Percentiles rank a stretch among this genome's conserved stretches.
phyloP scores from a whole-genome alignment of 495 filamentous ascomycete species.

The Daldinia childiae region DNA sequence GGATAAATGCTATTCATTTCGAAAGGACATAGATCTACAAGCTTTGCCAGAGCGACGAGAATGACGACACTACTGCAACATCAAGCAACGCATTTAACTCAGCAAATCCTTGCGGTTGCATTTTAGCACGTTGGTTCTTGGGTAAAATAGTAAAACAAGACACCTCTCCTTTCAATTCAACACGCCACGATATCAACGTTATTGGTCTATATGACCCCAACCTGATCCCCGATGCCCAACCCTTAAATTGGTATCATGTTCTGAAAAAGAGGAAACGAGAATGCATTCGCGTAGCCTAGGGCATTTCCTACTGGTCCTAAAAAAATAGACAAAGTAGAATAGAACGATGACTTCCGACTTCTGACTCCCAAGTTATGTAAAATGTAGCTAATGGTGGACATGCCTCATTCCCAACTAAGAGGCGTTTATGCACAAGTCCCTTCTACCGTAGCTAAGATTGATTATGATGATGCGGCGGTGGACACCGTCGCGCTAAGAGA shows the following conservation, averaged over 20 bases:
- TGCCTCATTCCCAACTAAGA: neutral
- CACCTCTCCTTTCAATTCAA: conserved; percentile 19
- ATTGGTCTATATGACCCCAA: conserved; percentile 3
- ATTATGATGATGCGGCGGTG: conserved; percentile 1
- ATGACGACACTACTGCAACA: neutral
- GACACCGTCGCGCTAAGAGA: conserved; percentile 63
- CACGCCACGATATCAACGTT: conserved; percentile 14
- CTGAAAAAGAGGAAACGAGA: conserved; percentile 1
- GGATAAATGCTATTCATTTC: neutral
- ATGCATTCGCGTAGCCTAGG: neutral
- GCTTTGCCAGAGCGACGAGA: neutral
- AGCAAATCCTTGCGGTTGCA: neutral
- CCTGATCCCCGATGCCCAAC: conserved; percentile 14
- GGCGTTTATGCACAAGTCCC: neutral
- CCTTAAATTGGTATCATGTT: conserved; percentile 38
- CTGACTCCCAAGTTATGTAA: neutral
- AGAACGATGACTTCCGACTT: neutral
- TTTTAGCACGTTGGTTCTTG: neutral
- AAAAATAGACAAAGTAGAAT: neutral
- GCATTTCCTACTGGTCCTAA: neutral
- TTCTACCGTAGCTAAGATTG: neutral
- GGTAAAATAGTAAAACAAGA: conserved; percentile 9
- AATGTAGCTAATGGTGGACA: neutral
- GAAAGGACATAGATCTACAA: neutral
- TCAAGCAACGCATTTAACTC: neutral